A percentile compares a stretch with the other conserved stretches of the same genome.
Evolutionary conservation across 306 rosid genomes (phyloP).

Genomic region (Sindora glabra): DNA sequence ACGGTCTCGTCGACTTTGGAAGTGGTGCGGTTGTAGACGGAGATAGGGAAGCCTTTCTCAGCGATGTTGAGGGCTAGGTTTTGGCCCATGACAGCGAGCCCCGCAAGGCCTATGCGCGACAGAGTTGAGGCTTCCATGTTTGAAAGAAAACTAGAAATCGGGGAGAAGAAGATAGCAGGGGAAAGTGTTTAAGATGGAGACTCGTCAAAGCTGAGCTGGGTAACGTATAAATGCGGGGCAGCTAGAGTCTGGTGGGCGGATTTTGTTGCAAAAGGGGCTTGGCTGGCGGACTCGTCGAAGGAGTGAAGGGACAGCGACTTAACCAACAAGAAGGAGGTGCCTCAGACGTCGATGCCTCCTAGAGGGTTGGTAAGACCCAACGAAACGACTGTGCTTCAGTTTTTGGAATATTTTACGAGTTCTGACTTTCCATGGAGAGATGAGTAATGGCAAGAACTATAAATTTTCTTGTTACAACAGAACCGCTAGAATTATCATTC

Average conservation of each 20-base stretch:
- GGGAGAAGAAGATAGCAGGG: too few species aligned
- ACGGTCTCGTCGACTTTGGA: slow-evolving; percentile 88
- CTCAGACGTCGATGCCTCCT: slow-evolving; percentile 26
- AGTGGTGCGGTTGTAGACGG: slow-evolving; percentile 86
- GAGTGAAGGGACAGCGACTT: slow-evolving; percentile 42
- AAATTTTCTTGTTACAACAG: too few species aligned
- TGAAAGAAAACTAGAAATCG: too few species aligned
- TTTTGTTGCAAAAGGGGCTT: not conserved
- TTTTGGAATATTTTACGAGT: not conserved
- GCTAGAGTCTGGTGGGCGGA: not conserved
- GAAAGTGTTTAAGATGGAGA: too few species aligned
- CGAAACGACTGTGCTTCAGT: slow-evolving; percentile 20
- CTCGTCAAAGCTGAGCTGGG: too few species aligned
- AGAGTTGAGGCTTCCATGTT: slow-evolving; percentile 65
- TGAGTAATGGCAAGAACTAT: too few species aligned
- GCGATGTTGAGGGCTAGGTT: slow-evolving; percentile 93
- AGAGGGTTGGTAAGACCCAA: not conserved
- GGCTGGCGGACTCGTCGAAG: slow-evolving; percentile 90
- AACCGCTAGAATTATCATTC: too few species aligned
- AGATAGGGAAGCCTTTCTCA: slow-evolving; percentile 91
- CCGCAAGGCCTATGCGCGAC: slow-evolving; percentile 86
- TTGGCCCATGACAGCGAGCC: slow-evolving; percentile 98
- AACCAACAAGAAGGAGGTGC: slow-evolving; percentile 30
- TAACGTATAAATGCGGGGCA: too few species aligned
- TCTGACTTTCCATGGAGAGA: too few species aligned